Percentiles rank a stretch among this genome's conserved stretches.
phyloP scores from a whole-genome alignment of 371 early-diverging fungal genomes.

The Apophysomyces trapeziformis region DNA sequence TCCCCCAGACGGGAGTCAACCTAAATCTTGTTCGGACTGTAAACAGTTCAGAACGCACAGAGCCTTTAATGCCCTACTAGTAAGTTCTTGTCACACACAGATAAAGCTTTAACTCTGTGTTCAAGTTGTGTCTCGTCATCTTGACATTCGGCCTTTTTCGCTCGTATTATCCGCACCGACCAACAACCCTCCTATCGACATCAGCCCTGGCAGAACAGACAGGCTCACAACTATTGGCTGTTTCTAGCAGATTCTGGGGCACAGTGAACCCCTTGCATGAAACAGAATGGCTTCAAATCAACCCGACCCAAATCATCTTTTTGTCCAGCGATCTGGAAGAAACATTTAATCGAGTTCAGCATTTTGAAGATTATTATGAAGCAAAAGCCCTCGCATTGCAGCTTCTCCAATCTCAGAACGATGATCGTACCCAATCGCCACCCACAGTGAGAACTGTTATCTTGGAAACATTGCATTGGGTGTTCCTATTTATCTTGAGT shows the following conservation, averaged over 20 bases:
- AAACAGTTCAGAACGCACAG: slow-evolving; percentile 39
- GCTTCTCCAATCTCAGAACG: background rate
- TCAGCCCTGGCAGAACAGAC: slow-evolving; percentile 8
- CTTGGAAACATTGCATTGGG: slow-evolving; percentile 1
- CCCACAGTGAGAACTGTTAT: slow-evolving; percentile 19
- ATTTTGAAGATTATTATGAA: slow-evolving; percentile 22
- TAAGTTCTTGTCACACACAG: slow-evolving; percentile 17
- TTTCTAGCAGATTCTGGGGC: slow-evolving; percentile 35
- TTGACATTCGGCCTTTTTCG: slow-evolving; percentile 20
- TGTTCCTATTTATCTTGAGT: slow-evolving; percentile 7
- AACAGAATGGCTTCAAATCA: slow-evolving; percentile 21
- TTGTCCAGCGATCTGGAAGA: slow-evolving; percentile 14
- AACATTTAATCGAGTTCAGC: background rate
- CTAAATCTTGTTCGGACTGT: slow-evolving; percentile 29
- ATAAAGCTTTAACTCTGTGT: slow-evolving; percentile 4
- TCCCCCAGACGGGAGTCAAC: slow-evolving; percentile 15
- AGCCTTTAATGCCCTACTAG: slow-evolving; percentile 33
- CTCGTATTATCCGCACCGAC: slow-evolving; percentile 6
- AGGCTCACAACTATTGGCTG: slow-evolving; percentile 10
- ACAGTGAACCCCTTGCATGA: slow-evolving; percentile 33
- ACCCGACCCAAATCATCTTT: slow-evolving; percentile 22
- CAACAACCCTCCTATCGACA: background rate
- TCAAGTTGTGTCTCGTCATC: slow-evolving; percentile 29
- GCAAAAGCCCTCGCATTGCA: slow-evolving; percentile 4
- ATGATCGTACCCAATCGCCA: background rate